phyloP scores from a whole-genome alignment of 768 basidiomycete genomes.

The Russula sp. region DNA sequence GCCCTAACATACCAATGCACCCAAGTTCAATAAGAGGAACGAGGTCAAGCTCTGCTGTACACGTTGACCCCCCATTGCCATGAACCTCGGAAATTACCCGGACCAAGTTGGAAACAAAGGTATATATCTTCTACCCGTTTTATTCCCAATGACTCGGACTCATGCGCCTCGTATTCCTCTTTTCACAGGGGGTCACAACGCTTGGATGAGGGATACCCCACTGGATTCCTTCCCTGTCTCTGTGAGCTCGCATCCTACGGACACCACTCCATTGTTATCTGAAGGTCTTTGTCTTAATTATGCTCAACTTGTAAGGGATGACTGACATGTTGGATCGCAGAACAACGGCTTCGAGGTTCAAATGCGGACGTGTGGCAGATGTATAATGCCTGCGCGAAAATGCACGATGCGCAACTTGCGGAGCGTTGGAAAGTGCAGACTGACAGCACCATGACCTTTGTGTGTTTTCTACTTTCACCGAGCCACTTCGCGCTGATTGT shows the following conservation, averaged over 20 bases:
- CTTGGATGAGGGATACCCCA: not conserved
- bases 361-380: conserved; percentile 10
- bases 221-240: not conserved
- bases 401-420: conserved; percentile 2
- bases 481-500: not conserved
- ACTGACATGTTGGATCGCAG: not conserved
- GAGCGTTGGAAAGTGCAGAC: conserved; percentile 7
- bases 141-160: not conserved
- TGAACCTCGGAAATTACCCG: not conserved
- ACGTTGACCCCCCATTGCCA: not conserved
- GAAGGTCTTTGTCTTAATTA: not conserved
- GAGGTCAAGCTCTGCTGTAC: conserved; percentile 5
- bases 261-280: not conserved
- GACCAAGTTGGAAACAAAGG: not conserved
- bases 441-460: conserved; percentile 3
- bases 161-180: not conserved
- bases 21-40: not conserved
- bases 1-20: not conserved
- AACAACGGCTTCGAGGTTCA: not conserved
- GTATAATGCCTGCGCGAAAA: not conserved
- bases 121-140: not conserved
- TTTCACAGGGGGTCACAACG: not conserved
- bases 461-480: not conserved
- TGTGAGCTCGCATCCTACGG: not conserved
- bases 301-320: not conserved